These are phyloP conservation scores for Volvox reticuliferus DNA, from an alignment of 139 green algal genomes.

Conservation along the genomic window DNA sequence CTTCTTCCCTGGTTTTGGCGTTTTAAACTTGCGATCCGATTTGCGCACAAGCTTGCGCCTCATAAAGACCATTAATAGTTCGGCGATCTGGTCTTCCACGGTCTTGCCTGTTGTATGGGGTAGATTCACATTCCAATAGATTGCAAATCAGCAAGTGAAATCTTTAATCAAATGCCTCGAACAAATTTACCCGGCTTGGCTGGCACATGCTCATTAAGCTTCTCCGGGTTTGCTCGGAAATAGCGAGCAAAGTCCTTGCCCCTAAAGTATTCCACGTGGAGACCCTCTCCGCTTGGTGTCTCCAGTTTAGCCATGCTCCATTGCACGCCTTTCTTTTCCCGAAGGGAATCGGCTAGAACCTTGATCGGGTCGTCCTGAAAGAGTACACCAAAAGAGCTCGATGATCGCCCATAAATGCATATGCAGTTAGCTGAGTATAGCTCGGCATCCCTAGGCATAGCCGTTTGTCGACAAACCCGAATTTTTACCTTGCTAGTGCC, in stretches of 20 bases:
- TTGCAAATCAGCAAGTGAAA: not conserved
- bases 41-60: constrained; percentile 45
- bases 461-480: too few relatives aligned
- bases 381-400: too few relatives aligned
- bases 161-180: not conserved
- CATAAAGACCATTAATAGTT: constrained; percentile 49
- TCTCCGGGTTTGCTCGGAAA: constrained; percentile 48
- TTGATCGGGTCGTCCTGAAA: constrained; percentile 32
- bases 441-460: too few relatives aligned
- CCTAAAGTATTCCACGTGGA: constrained; percentile 52
- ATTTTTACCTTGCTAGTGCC: too few relatives aligned
- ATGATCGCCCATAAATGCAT: too few relatives aligned
- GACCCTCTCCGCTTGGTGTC: constrained; percentile 31
- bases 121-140: too few relatives aligned
- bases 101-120: constrained; percentile 32
- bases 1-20: constrained; percentile 61
- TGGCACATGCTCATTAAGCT: constrained; percentile 46
- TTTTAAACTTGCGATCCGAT: constrained; percentile 63
- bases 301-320: constrained; percentile 54
- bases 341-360: constrained; percentile 49
- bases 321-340: constrained; percentile 57
- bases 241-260: constrained; percentile 61
- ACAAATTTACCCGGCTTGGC: constrained; percentile 40
- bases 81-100: constrained; percentile 49
- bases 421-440: too few relatives aligned